Evolutionary conservation across 768 basidiomycete genomes (phyloP).

Genomic region (Cantharellus anzutake): DNA sequence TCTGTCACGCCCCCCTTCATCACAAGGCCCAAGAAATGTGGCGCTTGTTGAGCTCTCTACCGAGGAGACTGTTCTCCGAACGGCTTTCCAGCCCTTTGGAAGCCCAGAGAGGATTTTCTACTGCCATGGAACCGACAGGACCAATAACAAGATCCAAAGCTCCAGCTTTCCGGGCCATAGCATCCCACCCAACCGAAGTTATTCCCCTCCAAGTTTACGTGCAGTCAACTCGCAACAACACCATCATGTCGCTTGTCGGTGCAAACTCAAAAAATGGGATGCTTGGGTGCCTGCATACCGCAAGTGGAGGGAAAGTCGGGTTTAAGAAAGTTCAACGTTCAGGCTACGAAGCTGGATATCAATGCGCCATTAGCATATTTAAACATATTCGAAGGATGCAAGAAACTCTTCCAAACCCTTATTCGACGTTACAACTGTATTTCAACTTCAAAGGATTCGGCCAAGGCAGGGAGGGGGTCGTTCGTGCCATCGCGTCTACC

Average conservation of each 20-base stretch:
- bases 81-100: too few relatives aligned
- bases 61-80: background rate
- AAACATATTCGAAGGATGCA: conserved; percentile 30
- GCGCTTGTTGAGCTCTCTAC: background rate
- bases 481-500: conserved; percentile 50
- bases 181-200: background rate
- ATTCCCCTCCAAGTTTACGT: conserved; percentile 29
- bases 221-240: conserved; percentile 66
- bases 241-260: conserved; percentile 28
- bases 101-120: too few relatives aligned
- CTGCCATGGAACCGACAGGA: too few relatives aligned
- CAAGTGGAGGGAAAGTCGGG: conserved; percentile 55
- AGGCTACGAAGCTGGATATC: conserved; percentile 81
- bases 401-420: conserved; percentile 16
- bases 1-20: too few relatives aligned
- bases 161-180: background rate
- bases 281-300: conserved; percentile 21
- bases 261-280: conserved; percentile 20
- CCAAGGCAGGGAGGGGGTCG: conserved; percentile 68
- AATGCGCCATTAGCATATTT: conserved; percentile 63
- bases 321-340: conserved; percentile 71
- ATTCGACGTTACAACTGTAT: conserved; percentile 38
- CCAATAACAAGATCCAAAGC: too few relatives aligned
- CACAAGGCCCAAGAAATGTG: background rate
- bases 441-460: conserved; percentile 82